A percentile compares a stretch with the other conserved stretches of the same genome.
Conservation (phyloP, 2,329 filamentous ascomycete species). For the Pyrenochaeta sp. region DNA sequence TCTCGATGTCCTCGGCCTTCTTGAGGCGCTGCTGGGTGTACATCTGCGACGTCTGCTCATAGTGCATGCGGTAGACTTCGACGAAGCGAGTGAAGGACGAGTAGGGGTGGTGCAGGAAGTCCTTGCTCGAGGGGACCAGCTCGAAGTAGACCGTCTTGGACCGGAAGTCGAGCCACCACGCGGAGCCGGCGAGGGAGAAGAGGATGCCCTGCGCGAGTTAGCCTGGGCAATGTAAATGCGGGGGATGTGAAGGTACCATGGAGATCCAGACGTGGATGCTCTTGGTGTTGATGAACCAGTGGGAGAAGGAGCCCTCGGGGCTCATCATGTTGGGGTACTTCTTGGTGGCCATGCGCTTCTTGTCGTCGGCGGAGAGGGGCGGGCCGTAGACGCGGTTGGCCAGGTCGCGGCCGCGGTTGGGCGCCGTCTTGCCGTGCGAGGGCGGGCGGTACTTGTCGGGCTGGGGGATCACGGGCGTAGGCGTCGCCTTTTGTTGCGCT, state of each 20-base stretch:
- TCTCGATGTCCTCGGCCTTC: constrained; percentile 84
- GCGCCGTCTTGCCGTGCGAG: constrained; percentile 79
- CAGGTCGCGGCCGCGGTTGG: constrained; percentile 60
- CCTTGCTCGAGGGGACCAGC: constrained; percentile 74
- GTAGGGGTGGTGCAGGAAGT: constrained; percentile 74
- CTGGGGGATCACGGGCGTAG: constrained; percentile 73
- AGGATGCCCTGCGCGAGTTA: constrained; percentile 66
- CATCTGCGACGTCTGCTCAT: constrained; percentile 72
- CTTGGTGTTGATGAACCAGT: constrained; percentile 83
- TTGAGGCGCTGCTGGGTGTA: constrained; percentile 75
- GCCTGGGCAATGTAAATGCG: neutral
- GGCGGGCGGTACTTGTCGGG: constrained; percentile 90
- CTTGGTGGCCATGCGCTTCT: constrained; percentile 69
- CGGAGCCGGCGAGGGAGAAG: constrained; percentile 71
- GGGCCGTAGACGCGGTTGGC: constrained; percentile 77
- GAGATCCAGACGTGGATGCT: constrained; percentile 83
- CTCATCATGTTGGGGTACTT: constrained; percentile 92
- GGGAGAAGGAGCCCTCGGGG: constrained; percentile 78
- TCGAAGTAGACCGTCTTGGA: constrained; percentile 79
- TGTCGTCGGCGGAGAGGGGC: constrained; percentile 70
- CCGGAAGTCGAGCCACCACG: constrained; percentile 80
- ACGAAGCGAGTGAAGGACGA: constrained; percentile 69
- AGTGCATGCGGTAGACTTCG: constrained; percentile 78
- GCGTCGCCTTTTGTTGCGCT: constrained; percentile 42
- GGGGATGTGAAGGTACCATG: constrained; percentile 65